These are phyloP conservation scores for Cochliopodium minus DNA, from an alignment of 208 protist genomes.

Conservation along the genomic window DNA sequence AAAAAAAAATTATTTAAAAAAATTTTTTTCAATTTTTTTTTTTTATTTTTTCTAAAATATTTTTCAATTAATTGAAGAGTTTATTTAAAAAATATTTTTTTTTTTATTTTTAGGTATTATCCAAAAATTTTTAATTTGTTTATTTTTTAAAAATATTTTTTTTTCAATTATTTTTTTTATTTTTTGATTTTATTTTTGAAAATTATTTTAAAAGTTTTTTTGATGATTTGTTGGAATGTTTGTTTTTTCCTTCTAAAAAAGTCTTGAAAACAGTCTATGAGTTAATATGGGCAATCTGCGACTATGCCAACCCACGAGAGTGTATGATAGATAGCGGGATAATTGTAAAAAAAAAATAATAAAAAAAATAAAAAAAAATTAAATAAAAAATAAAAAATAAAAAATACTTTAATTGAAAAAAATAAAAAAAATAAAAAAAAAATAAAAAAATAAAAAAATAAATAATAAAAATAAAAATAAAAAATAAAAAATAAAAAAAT, in stretches of 20 bases:
- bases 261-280: constrained; percentile 7
- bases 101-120: constrained; percentile 2
- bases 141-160: constrained; percentile 2
- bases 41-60: constrained; percentile 1
- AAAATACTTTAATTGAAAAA: constrained; percentile 4
- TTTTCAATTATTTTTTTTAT: constrained; percentile 7
- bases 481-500: not conserved
- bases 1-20: not conserved
- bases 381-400: too few relatives aligned
- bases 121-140: not conserved
- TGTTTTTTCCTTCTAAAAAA: constrained; percentile 1
- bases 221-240: not conserved
- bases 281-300: too few relatives aligned
- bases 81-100: not conserved
- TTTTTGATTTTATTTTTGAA: constrained; percentile 9
- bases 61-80: not conserved
- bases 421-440: constrained; percentile 3
- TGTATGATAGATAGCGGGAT: too few relatives aligned
- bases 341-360: too few relatives aligned
- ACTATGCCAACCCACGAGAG: too few relatives aligned
- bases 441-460: constrained; percentile 9
- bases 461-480: not conserved
- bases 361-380: too few relatives aligned
- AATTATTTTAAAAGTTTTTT: constrained; percentile 1
- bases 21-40: constrained; percentile 5